Conservation (phyloP, 140 eudicot genomes). For the Cichorium intybus region DNA sequence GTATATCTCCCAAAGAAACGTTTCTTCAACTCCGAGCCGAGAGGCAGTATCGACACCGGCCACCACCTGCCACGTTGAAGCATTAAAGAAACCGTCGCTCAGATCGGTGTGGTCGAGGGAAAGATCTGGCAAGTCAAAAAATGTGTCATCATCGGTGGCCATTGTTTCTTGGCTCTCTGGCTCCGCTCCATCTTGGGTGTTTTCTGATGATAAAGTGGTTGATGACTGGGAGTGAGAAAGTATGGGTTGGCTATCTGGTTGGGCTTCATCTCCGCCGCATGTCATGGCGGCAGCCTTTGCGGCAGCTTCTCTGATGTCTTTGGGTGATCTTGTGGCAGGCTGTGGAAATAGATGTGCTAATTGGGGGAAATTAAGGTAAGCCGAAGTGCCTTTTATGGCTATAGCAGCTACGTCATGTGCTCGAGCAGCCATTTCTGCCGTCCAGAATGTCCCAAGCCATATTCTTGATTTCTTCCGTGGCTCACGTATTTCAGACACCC, state of each 20-base stretch:
- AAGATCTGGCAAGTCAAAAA: conserved; percentile 48
- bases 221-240: conserved; percentile 38
- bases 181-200: conserved; percentile 21
- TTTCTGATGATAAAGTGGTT: conserved; percentile 21
- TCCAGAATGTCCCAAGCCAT: conserved; percentile 81
- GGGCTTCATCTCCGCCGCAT: conserved; percentile 9
- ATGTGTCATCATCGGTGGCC: conserved; percentile 32
- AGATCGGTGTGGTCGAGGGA: conserved; percentile 17
- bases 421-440: conserved; percentile 91
- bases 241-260: conserved; percentile 33
- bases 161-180: conserved; percentile 27
- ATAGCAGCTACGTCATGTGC: conserved; percentile 84
- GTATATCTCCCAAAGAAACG: conserved; percentile 48
- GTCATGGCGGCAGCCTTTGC: conserved; percentile 50
- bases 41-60: conserved; percentile 41
- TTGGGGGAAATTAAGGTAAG: conserved; percentile 66
- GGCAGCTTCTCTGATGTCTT: conserved; percentile 79
- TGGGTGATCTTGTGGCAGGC: conserved; percentile 58
- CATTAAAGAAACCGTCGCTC: conserved; percentile 21
- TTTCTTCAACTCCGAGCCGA: conserved; percentile 54
- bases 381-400: conserved; percentile 67
- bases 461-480: conserved; percentile 82
- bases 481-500: conserved; percentile 84
- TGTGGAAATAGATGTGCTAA: conserved; percentile 55
- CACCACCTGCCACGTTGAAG: conserved; percentile 47